Evolutionary conservation across 1,284 basidiomycete genomes (phyloP).

Genomic region (Pulveroboletus sp.): DNA sequence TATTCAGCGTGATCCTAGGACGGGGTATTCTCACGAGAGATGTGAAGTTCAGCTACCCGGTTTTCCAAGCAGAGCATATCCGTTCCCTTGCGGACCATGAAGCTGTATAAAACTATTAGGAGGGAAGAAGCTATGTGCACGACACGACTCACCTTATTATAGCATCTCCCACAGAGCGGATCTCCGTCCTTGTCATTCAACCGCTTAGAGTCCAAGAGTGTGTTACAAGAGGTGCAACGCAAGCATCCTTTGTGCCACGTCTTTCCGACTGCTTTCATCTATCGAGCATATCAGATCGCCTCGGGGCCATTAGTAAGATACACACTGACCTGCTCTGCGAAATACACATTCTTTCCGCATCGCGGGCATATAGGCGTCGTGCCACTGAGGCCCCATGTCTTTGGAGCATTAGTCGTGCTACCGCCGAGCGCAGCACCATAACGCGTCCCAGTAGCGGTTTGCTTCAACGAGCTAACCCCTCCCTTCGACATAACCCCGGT

Average conservation of each 20-base stretch:
- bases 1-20: constrained; percentile 2
- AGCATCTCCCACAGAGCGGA: constrained; percentile 69
- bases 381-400: constrained; percentile 43
- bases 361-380: constrained; percentile 54
- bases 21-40: not conserved
- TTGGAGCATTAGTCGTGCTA: constrained; percentile 34
- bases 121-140: not conserved
- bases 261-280: constrained; percentile 76
- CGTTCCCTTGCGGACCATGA: constrained; percentile 70
- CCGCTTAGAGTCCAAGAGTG: constrained; percentile 63
- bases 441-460: constrained; percentile 50
- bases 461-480: constrained; percentile 36
- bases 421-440: constrained; percentile 49
- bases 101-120: constrained; percentile 41
- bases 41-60: constrained; percentile 40
- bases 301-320: not conserved
- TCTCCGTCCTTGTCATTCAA: constrained; percentile 73
- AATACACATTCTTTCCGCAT: constrained; percentile 62
- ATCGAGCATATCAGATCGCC: constrained; percentile 14
- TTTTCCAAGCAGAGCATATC: constrained; percentile 74
- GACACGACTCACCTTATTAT: constrained; percentile 60
- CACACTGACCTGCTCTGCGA: constrained; percentile 56
- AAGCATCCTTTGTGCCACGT: constrained; percentile 77
- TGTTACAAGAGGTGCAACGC: constrained; percentile 67
- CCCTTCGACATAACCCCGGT: constrained; percentile 23